These are phyloP conservation scores for Babesia gibsoni DNA, from an alignment of 169 alveolate genomes.

Conservation along the genomic window DNA sequence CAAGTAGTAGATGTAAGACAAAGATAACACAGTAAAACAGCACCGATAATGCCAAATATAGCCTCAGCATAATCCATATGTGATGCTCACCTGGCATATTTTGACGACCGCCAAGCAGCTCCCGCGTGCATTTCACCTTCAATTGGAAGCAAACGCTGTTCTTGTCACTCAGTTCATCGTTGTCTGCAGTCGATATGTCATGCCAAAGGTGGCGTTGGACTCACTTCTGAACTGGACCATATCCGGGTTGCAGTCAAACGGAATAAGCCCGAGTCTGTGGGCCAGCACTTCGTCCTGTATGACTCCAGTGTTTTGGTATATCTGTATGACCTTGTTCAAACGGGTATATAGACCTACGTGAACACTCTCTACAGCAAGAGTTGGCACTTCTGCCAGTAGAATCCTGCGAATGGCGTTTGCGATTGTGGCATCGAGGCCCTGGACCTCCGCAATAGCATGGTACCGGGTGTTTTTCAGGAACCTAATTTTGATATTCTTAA, in stretches of 20 bases:
- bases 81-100: slow-evolving; percentile 41
- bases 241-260: slow-evolving; percentile 93
- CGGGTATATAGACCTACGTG: slow-evolving; percentile 41
- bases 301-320: slow-evolving; percentile 84
- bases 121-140: slow-evolving; percentile 48
- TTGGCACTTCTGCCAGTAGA: slow-evolving; percentile 94
- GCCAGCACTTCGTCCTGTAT: slow-evolving; percentile 98
- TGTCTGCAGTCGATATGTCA: slow-evolving; percentile 6
- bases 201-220: neutral
- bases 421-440: slow-evolving; percentile 88
- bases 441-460: slow-evolving; percentile 74
- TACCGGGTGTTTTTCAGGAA: slow-evolving; percentile 61
- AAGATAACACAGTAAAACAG: too few relatives aligned
- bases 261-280: slow-evolving; percentile 97
- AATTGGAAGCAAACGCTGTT: slow-evolving; percentile 74
- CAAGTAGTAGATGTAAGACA: too few relatives aligned
- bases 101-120: slow-evolving; percentile 5
- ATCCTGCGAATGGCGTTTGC: slow-evolving; percentile 95
- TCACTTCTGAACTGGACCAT: slow-evolving; percentile 78
- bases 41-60: too few relatives aligned
- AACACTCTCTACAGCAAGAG: slow-evolving; percentile 94
- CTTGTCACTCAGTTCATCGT: slow-evolving; percentile 74
- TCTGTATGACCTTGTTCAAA: slow-evolving; percentile 11
- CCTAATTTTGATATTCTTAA: slow-evolving; percentile 58
- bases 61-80: too few relatives aligned